Conservation (phyloP, 2,329 filamentous ascomycete species). For the Fusarium xyrophilum region DNA sequence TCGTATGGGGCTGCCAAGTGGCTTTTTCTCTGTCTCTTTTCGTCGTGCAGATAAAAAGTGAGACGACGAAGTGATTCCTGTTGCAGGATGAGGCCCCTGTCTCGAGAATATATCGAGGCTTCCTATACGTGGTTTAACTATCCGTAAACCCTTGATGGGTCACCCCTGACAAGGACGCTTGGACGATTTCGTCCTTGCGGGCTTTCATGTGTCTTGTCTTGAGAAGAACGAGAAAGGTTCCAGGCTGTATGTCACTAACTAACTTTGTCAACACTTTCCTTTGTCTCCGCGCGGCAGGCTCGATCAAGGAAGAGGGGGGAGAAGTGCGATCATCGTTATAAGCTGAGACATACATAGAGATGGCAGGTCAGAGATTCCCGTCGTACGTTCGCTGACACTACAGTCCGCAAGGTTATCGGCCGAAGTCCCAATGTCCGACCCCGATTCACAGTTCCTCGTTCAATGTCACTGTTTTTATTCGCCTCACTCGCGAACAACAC, state of each 20-base stretch:
- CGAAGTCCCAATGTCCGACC: background rate
- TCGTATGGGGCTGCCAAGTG: background rate
- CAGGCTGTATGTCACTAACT: background rate
- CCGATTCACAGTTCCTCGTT: background rate
- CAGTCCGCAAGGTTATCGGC: background rate
- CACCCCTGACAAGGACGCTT: constrained; percentile 6
- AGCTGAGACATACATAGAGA: constrained; percentile 23
- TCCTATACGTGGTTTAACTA: constrained; percentile 40
- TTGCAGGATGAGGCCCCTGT: constrained; percentile 16
- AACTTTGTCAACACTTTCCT: background rate
- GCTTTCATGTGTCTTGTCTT: constrained; percentile 33
- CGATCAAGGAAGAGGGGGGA: background rate
- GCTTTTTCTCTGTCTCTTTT: background rate
- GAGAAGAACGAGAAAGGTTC: background rate
- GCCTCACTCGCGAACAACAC: background rate
- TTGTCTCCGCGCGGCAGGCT: background rate
- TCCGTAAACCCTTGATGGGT: background rate
- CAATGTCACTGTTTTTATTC: background rate
- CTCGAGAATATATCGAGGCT: constrained; percentile 1
- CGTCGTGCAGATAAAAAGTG: constrained; percentile 5
- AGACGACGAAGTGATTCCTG: constrained; percentile 18
- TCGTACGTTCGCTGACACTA: background rate
- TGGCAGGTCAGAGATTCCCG: background rate
- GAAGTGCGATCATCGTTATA: background rate
- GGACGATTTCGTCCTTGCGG: constrained; percentile 22